Conservation (phyloP, 208 protist species). For the Leishmania major region DNA sequence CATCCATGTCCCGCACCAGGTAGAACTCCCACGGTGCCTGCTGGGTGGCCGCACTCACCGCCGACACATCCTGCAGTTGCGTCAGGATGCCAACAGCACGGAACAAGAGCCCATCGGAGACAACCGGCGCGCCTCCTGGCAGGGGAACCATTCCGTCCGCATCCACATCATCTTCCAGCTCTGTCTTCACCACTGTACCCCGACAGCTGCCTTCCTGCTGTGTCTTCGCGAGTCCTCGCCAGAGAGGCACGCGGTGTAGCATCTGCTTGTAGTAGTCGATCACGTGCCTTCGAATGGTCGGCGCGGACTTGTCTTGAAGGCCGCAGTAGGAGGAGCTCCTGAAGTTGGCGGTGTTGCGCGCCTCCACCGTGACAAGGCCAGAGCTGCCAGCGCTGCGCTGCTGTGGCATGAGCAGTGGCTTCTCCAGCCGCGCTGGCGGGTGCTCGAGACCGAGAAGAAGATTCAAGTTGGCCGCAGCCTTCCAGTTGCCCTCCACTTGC, state of each 20-base stretch:
- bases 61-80: slow-evolving; percentile 50
- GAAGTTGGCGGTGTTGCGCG: slow-evolving; percentile 74
- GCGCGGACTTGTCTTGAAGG: slow-evolving; percentile 48
- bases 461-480: slow-evolving; percentile 58
- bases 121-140: neutral
- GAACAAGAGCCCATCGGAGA: slow-evolving; percentile 16
- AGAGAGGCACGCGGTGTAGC: slow-evolving; percentile 61
- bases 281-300: slow-evolving; percentile 27
- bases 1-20: slow-evolving; percentile 63
- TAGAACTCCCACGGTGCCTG: slow-evolving; percentile 85
- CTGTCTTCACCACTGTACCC: slow-evolving; percentile 19
- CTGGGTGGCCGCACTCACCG: slow-evolving; percentile 32
- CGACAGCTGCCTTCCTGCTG: neutral
- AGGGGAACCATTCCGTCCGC: neutral
- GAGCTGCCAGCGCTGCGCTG: slow-evolving; percentile 10
- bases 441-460: slow-evolving; percentile 62
- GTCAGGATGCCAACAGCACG: slow-evolving; percentile 81
- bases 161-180: slow-evolving; percentile 18
- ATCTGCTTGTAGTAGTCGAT: slow-evolving; percentile 75
- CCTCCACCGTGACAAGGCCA: slow-evolving; percentile 36
- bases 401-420: slow-evolving; percentile 22
- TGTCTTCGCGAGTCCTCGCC: slow-evolving; percentile 21
- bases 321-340: slow-evolving; percentile 72
- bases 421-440: slow-evolving; percentile 52
- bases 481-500: slow-evolving; percentile 57